Conservation (phyloP, 306 rosid genomes). For the Castanea mollissima region DNA sequence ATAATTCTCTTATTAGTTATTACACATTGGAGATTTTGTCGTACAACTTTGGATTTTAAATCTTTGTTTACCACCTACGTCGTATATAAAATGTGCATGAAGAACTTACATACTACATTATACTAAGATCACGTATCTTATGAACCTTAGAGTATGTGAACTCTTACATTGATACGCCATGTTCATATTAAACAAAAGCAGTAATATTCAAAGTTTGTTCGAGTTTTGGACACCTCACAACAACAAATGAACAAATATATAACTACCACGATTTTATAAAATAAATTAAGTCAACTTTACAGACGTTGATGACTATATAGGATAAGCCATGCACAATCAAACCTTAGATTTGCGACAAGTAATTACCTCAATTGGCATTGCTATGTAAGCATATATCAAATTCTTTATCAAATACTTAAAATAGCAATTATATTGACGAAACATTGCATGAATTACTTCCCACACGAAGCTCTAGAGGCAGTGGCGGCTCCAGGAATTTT, state of each 20-base stretch:
- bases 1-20: not conserved
- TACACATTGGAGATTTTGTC: not conserved
- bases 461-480: not conserved
- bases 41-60: not conserved
- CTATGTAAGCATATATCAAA: conserved; percentile 5
- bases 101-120: not conserved
- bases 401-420: not conserved
- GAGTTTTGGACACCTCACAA: conserved; percentile 41
- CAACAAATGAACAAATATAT: conserved; percentile 20
- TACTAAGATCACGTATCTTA: no score
- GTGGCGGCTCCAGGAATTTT: no score
- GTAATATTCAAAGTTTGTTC: conserved; percentile 61
- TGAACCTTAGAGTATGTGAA: not conserved
- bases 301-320: conserved; percentile 21
- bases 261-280: not conserved
- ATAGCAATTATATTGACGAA: conserved; percentile 7
- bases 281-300: conserved; percentile 20
- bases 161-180: not conserved
- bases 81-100: conserved; percentile 15
- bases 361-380: conserved; percentile 30
- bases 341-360: conserved; percentile 35
- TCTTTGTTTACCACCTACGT: not conserved
- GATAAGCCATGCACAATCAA: conserved; percentile 21
- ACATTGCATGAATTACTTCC: not conserved
- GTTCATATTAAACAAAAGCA: conserved; percentile 9